Base-by-base conservation (phyloP, 2,329 filamentous ascomycete species). In the Chaetoscypha palmicola region DNA sequence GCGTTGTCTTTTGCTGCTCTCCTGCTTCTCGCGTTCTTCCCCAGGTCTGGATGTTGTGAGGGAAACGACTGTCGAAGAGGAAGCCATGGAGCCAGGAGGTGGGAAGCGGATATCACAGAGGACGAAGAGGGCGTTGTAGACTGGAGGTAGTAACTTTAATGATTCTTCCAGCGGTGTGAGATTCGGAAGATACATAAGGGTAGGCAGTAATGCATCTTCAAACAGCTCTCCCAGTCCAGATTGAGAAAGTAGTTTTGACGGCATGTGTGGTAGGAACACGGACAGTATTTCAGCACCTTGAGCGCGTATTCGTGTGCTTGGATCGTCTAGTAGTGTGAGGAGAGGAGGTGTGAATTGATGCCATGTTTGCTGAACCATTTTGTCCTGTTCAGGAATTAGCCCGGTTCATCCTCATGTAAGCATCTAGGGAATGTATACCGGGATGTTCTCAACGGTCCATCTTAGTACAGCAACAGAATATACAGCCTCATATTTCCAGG, bases 151-250 rank as follows among this genome's bases (percentile, higher is more conserved):
- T 2, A 96, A 66, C 1, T 59, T 57, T 2, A 84, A 58, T 3
- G 85, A 85, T 44, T 92, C 84, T 0, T 71, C 60, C 56, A 86
- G 83, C 0, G 85, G 79, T 0, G 87, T 95, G 32, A 94, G 68
- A 10, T 73, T 78, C 0, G 91, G 90, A 4, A 95, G 71, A 55
- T 80, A 86, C 5, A 83, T 72, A n/a, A 95, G 72, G 26, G 81
- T 79, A 1, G 87, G 85, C 51, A 81, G 73, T 2, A 87, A 64
- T 2, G 81, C 76, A 16, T 87, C 76, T 56, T 82, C 74, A 48
- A 91, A 83, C 20, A 91, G 74, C 11, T 72, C 66, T 17, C 73
- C 74, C 5, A 91, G 74, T 1, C 85, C 84, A 0, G 79, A 85
- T 35, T 70, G 69, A 10, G 62, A 62, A 34, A 90, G 69, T 2